Base-by-base conservation (phyloP, 495 filamentous ascomycete species). In the Podospora pseudocomata region DNA sequence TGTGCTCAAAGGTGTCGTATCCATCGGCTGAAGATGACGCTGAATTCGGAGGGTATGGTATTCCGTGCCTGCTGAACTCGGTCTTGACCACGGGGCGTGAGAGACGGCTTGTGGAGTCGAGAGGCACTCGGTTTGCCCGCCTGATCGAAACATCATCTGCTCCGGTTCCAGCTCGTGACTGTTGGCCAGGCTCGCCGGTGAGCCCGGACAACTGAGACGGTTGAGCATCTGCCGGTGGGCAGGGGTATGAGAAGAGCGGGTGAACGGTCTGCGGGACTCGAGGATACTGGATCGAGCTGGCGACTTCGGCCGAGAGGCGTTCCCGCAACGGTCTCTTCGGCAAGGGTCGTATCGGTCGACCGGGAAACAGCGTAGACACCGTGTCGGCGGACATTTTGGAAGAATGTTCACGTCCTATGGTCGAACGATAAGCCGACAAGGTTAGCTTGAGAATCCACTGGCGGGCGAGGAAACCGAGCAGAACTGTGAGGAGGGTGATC, bases 1-100 rank as follows among this genome's bases (percentile, higher is more conserved):
- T 97, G 72, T 99, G 98, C 76, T 99, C 95, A 73, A 97, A 96
- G 19, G 91, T 94, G 75, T 98, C 96, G 76, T 98, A 97, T 32
- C 95, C 93, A 77, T 98, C 96, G 5, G 86, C 87, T 7, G 86
- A 86, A 27, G 86, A 87, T 3, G 81, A 72, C 4, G 83, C 79
- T 16, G 85, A 86, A 26, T 76, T 78, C 18, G 83, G 80, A 30
- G 80, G 75, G 30, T 81, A 79, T 13, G 80, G 78, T 67, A 83
- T 82, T 27, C 75, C 65, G 64, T 81, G 80, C 70, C 82, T 81
- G 13, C 70, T 66, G 30, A 80, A 74, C 26, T 76, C 73, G 30
- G 71, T 64, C 65, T 72, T 75, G 39, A 67, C 63, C 56, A 75
- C 69, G 13, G 71, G 64, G 19, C 73, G 78, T 44, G 65, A 66